Evolutionary conservation across 2,329 filamentous ascomycete species (phyloP).

Genomic region (Verticillium klebahnii): DNA sequence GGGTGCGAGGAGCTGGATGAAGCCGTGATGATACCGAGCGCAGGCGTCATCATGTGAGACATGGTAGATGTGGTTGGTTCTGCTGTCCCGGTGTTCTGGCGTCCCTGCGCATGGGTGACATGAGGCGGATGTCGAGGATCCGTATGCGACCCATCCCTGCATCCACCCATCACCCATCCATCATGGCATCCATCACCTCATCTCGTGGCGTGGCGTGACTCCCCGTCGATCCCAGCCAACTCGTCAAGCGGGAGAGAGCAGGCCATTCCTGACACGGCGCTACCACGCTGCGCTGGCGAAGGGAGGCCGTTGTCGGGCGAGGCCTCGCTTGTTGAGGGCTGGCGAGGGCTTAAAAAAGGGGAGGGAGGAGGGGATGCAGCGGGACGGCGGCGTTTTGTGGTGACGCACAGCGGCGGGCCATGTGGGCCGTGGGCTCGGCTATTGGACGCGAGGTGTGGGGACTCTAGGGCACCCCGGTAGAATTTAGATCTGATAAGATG

Average conservation of each 20-base stretch:
- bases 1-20: not conserved
- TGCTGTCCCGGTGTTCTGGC: not conserved
- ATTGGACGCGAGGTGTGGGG: not conserved
- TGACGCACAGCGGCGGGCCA: not conserved
- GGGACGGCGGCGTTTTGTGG: not conserved
- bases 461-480: not conserved
- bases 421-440: not conserved
- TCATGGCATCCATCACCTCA: too few relatives aligned
- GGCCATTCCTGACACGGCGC: not conserved
- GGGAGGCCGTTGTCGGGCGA: not conserved
- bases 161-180: too few relatives aligned
- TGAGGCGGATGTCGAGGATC: too few relatives aligned
- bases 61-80: not conserved
- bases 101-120: not conserved
- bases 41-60: not conserved
- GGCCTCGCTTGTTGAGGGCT: not conserved
- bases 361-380: not conserved
- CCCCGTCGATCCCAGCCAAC: too few relatives aligned
- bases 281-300: not conserved
- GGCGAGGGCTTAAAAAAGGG: not conserved
- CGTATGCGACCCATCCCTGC: too few relatives aligned
- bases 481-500: slow-evolving; percentile 4
- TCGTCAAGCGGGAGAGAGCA: not conserved
- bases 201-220: too few relatives aligned
- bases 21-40: not conserved